These are phyloP conservation scores for Kurtzmaniella natalensis DNA, from an alignment of 1,139 yeast species.

Conservation along the genomic window DNA sequence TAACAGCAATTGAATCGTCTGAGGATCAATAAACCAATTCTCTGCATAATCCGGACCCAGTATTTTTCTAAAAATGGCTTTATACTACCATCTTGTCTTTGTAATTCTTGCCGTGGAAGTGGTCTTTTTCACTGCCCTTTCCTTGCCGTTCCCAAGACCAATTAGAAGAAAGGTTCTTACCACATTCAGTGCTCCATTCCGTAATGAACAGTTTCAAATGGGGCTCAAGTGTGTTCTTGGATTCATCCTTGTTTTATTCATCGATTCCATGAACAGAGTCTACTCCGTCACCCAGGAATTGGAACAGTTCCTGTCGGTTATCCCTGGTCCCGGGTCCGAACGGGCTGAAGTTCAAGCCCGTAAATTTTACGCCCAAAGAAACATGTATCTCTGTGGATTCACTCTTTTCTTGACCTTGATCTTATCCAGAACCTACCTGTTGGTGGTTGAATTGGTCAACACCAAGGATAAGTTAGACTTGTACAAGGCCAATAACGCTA, in stretches of 20 bases:
- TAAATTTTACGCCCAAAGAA: slow-evolving; percentile 92
- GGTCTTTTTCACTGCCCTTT: slow-evolving; percentile 74
- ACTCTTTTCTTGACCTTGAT: slow-evolving; percentile 86
- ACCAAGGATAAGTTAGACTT: slow-evolving; percentile 61
- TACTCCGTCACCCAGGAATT: slow-evolving; percentile 66
- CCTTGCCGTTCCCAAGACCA: slow-evolving; percentile 79
- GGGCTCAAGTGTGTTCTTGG: slow-evolving; percentile 79
- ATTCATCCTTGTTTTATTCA: slow-evolving; percentile 77
- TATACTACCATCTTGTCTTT: slow-evolving; percentile 73
- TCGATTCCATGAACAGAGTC: slow-evolving; percentile 87
- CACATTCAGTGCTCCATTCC: slow-evolving; percentile 64
- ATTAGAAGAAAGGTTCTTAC: slow-evolving; percentile 66
- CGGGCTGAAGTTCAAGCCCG: slow-evolving; percentile 83
- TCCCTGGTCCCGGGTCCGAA: slow-evolving; percentile 37
- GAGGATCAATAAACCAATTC: no score
- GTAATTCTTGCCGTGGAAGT: slow-evolving; percentile 72
- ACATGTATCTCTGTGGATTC: slow-evolving; percentile 94
- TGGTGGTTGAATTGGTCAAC: slow-evolving; percentile 70
- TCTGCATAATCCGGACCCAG: no score
- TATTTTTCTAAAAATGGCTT: no score
- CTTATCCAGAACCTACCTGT: slow-evolving; percentile 77
- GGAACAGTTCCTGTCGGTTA: slow-evolving; percentile 19
- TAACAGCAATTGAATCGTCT: no score
- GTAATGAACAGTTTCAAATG: slow-evolving; percentile 67
- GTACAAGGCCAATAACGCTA: slow-evolving; percentile 18